phyloP scores from a whole-genome alignment of 805 yeast genomes.

The Candida methanosorbosa region DNA sequence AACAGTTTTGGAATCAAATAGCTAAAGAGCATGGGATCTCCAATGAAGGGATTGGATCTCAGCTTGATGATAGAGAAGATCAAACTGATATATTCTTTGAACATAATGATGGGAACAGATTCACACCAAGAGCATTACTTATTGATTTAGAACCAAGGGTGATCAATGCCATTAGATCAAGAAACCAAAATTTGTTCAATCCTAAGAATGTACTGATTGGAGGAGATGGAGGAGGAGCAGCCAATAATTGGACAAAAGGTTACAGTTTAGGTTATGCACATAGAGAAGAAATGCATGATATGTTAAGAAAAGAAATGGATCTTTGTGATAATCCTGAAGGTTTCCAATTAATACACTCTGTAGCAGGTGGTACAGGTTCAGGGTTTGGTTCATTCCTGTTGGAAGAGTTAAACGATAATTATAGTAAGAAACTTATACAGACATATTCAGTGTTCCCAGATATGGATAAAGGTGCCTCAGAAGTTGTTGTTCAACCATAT shows the following conservation, averaged over 20 bases:
- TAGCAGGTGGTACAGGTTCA: slow-evolving; percentile 98
- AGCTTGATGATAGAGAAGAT: slow-evolving; percentile 39
- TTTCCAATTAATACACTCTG: slow-evolving; percentile 85
- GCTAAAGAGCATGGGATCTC: slow-evolving; percentile 79
- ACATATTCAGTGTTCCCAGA: slow-evolving; percentile 85
- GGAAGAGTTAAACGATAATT: slow-evolving; percentile 73
- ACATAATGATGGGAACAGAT: slow-evolving; percentile 57
- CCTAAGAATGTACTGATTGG: slow-evolving; percentile 76
- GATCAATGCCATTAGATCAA: slow-evolving; percentile 45
- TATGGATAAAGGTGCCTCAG: slow-evolving; percentile 64
- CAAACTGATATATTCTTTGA: slow-evolving; percentile 80
- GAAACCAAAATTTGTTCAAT: slow-evolving; percentile 58
- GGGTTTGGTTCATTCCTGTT: slow-evolving; percentile 83
- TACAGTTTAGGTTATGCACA: slow-evolving; percentile 63
- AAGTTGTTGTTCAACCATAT: slow-evolving; percentile 97
- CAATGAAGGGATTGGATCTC: slow-evolving; percentile 47
- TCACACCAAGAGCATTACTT: slow-evolving; percentile 81
- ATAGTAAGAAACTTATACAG: slow-evolving; percentile 71
- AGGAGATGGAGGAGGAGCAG: slow-evolving; percentile 87
- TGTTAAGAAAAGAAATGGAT: slow-evolving; percentile 85
- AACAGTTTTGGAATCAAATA: slow-evolving; percentile 85
- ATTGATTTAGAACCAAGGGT: slow-evolving; percentile 91
- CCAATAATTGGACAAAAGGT: slow-evolving; percentile 93
- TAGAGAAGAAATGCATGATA: slow-evolving; percentile 67
- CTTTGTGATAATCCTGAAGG: slow-evolving; percentile 85